phyloP scores from a whole-genome alignment of 345 rosid species.

The Kandelia obovata region DNA sequence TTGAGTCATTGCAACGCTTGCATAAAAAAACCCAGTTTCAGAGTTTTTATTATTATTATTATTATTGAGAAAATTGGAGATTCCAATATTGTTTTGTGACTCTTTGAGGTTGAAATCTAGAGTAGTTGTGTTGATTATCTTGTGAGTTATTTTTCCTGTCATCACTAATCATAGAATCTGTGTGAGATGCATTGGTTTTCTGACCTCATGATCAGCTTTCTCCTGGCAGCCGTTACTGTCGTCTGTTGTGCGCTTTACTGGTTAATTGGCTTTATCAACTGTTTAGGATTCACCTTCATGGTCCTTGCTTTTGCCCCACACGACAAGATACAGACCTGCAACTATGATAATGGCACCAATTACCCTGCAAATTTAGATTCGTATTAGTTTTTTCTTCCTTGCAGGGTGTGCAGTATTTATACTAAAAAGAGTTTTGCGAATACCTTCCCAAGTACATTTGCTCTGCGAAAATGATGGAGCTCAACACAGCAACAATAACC shows the following conservation, averaged over 20 bases:
- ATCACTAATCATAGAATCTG: neutral
- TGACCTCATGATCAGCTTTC: constrained; percentile 29
- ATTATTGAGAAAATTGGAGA: too few species aligned
- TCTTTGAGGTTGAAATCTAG: too few species aligned
- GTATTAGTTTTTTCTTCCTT: neutral
- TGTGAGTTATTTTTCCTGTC: too few species aligned
- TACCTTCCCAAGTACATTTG: constrained; percentile 9
- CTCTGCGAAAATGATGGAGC: constrained; percentile 6
- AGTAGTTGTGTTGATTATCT: too few species aligned
- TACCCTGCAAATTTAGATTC: constrained; percentile 43
- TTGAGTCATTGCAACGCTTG: too few species aligned
- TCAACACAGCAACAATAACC: constrained; percentile 6
- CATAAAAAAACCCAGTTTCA: too few species aligned
- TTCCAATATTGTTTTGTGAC: too few species aligned
- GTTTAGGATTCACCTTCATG: constrained; percentile 18
- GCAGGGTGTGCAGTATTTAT: too few species aligned
- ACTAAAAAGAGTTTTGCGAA: too few species aligned
- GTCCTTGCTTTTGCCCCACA: constrained; percentile 88
- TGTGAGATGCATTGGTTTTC: constrained; percentile 17
- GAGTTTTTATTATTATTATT: too few species aligned
- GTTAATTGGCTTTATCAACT: constrained; percentile 13
- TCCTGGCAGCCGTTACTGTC: constrained; percentile 12
- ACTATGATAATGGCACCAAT: constrained; percentile 70
- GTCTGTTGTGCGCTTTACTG: constrained; percentile 21
- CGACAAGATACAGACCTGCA: constrained; percentile 72